Evolutionary conservation across 2,329 filamentous ascomycete genomes (phyloP).

Genomic region (Elsinoe australis): DNA sequence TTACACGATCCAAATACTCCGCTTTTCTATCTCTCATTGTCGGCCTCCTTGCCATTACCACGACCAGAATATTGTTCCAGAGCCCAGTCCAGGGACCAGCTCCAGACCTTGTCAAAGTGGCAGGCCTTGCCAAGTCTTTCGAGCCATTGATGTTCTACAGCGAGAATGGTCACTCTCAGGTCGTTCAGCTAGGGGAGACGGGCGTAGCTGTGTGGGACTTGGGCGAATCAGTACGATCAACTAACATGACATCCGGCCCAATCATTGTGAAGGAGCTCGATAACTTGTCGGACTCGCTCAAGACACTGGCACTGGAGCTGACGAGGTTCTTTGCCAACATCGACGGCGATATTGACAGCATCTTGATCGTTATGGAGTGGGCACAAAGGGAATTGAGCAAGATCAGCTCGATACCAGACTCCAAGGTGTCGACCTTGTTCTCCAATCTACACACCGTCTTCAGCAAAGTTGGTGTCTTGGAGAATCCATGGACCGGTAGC

Average conservation of each 20-base stretch:
- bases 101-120: conserved; percentile 84
- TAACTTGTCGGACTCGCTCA: conserved; percentile 75
- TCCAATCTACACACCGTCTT: conserved; percentile 78
- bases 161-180: conserved; percentile 77
- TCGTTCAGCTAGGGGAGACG: conserved; percentile 81
- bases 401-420: conserved; percentile 54
- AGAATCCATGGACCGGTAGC: conserved; percentile 40
- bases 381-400: conserved; percentile 74
- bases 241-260: conserved; percentile 83
- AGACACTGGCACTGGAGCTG: conserved; percentile 74
- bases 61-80: conserved; percentile 59
- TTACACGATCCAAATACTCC: conserved; percentile 64
- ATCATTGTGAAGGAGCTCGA: conserved; percentile 82
- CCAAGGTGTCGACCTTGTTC: conserved; percentile 63
- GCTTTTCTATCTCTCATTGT: conserved; percentile 55
- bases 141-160: conserved; percentile 94
- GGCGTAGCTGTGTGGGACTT: conserved; percentile 92
- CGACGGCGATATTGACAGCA: conserved; percentile 85
- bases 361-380: conserved; percentile 95
- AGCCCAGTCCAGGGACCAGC: conserved; percentile 60
- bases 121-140: conserved; percentile 80
- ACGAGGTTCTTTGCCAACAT: conserved; percentile 91
- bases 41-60: conserved; percentile 56
- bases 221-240: conserved; percentile 77
- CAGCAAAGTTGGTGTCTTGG: conserved; percentile 47